These are phyloP conservation scores for Cucurbita maxima DNA, from an alignment of 306 rosid species.

Conservation along the genomic window DNA sequence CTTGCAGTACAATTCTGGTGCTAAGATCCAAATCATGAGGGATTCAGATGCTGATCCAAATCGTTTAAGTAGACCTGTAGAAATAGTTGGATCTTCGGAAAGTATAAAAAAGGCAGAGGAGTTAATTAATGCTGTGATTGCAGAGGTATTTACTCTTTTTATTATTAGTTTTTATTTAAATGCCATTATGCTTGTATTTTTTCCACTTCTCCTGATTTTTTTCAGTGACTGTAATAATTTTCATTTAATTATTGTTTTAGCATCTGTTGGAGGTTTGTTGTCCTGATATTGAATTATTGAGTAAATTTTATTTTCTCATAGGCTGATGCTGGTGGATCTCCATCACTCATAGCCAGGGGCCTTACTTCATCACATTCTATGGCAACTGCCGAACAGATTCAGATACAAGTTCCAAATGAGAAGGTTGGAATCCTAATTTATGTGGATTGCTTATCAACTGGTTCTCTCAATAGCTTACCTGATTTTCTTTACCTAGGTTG, in stretches of 20 bases:
- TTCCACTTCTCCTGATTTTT: neutral
- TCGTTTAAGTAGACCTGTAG: conserved; percentile 60
- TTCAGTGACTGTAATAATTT: neutral
- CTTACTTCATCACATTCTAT: conserved; percentile 50
- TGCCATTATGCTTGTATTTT: neutral
- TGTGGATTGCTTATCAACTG: neutral
- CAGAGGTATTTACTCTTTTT: conserved; percentile 41
- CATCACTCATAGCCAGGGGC: conserved; percentile 88
- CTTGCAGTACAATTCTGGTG: conserved; percentile 85
- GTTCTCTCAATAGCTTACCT: conserved; percentile 3
- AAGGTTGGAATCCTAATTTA: conserved; percentile 32
- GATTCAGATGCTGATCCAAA: conserved; percentile 76
- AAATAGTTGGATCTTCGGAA: conserved; percentile 63
- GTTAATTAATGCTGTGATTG: conserved; percentile 79
- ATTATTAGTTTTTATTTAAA: neutral
- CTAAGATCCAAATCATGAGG: conserved; percentile 87
- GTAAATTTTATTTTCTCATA: conserved; percentile 16
- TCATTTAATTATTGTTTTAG: neutral
- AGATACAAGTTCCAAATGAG: conserved; percentile 90
- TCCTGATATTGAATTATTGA: neutral
- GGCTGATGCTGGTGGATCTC: conserved; percentile 99
- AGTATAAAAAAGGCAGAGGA: conserved; percentile 78
- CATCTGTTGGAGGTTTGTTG: neutral
- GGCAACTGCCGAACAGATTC: conserved; percentile 87
- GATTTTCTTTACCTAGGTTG: conserved; percentile 40